These are phyloP conservation scores for Spongospora subterranea DNA, from an alignment of 208 protist species.

Conservation along the genomic window DNA sequence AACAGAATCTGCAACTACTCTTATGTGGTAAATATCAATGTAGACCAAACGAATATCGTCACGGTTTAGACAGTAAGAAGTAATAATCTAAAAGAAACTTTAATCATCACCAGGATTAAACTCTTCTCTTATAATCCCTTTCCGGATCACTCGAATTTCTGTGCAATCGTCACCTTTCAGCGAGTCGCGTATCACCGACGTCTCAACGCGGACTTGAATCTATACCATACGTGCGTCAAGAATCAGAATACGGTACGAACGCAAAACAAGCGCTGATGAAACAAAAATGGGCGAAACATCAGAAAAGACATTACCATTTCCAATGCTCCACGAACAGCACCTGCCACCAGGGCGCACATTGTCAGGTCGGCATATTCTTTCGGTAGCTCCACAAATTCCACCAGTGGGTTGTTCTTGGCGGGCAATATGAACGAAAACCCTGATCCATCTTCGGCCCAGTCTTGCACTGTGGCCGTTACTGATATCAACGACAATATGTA, in stretches of 20 bases:
- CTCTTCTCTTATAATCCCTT: background rate
- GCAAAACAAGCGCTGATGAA: no score
- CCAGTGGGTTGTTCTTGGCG: constrained; percentile 46
- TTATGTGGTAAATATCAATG: no score
- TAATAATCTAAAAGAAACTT: background rate
- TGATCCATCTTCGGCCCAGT: background rate
- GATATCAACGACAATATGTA: background rate
- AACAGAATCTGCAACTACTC: no score
- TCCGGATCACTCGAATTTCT: constrained; percentile 28
- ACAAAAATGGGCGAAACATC: no score
- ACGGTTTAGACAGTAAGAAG: no score
- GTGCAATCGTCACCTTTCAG: constrained; percentile 23
- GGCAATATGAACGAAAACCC: constrained; percentile 9
- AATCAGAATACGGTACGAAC: no score
- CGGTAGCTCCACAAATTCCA: constrained; percentile 27
- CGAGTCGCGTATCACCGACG: background rate
- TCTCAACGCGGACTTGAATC: constrained; percentile 6
- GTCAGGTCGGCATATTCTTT: constrained; percentile 26
- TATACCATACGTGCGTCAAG: background rate
- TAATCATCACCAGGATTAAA: constrained; percentile 28
- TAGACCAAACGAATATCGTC: no score
- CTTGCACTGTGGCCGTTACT: background rate
- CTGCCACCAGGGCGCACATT: background rate
- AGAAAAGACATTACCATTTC: constrained; percentile 3
- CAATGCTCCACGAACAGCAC: background rate